Base-by-base conservation (phyloP, 2,329 filamentous ascomycete genomes). In the Botryotinia convoluta region DNA sequence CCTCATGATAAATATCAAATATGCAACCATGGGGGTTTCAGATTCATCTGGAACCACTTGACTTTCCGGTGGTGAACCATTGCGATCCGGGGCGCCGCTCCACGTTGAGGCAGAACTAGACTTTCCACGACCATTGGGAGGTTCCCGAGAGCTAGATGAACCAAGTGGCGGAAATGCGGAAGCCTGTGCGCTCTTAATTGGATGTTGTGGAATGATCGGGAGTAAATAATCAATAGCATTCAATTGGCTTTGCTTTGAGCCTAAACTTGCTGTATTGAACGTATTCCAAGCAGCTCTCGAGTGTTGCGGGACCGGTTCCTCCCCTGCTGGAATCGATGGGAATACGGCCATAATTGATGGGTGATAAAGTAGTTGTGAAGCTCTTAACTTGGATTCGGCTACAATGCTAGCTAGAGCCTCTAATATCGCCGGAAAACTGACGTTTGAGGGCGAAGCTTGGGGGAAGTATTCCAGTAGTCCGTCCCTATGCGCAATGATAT, bases 361-460 rank as follows among this genome's bases (percentile, higher is more conserved):
- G 1, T 92, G 91, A 74, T 88, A 91, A 61, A 92, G 83, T 67
- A 93, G 87, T 78, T 93, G 88, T 76, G 91, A 91, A 16, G 93
- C 91, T 72, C 94, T 89, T 81, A 91, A 93, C 77, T 91, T 91
- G 0, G 95, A 98, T 78, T 93, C 89, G 74, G 90, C 88, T 68
- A 97, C 88, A 65, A 98, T 92, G 63, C 90, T 87, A 32, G 90
- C 87, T 69, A 97, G 88, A 0, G 95, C 93, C 75, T 94, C 91
- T 10, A 98, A 83, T 29, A 97, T 88, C 16, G 90, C 89, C 2
- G 90, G 87, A 57, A 97, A 83, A 74, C 87, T 88, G 39, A 88
- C 85, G 26, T 84, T 85, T 22, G 85, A 83, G 3, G 88, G 87
- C 12, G 92, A 89, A 37, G 91, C 85, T 5, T 86, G 83, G 4